Evolutionary conservation across 805 yeast genomes (phyloP).

Genomic region (Myxozyma vanderwaltii): DNA sequence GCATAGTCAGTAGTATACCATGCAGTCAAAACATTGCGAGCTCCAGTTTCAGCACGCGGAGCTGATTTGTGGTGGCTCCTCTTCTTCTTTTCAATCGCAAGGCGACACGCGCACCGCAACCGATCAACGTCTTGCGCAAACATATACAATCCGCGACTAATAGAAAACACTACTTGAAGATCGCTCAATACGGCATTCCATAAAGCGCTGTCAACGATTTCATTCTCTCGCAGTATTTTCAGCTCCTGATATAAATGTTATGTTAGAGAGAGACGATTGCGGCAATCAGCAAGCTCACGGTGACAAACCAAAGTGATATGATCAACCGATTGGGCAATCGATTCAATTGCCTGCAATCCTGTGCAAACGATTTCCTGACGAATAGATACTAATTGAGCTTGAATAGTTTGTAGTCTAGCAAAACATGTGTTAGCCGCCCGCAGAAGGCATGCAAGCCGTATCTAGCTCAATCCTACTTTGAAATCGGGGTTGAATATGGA

Average conservation of each 20-base stretch:
- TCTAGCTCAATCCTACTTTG: too few species aligned
- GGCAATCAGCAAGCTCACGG: too few species aligned
- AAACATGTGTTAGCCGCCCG: too few species aligned
- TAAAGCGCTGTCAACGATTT: background rate
- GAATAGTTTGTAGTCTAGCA: background rate
- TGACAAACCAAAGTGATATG: background rate
- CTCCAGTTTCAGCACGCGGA: background rate
- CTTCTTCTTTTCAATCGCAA: background rate
- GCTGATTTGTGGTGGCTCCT: background rate
- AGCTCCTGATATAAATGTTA: too few species aligned
- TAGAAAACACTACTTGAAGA: background rate
- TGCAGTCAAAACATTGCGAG: background rate
- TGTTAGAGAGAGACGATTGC: too few species aligned
- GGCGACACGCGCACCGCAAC: background rate
- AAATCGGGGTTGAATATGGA: too few species aligned
- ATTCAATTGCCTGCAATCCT: background rate
- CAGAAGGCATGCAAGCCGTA: too few species aligned
- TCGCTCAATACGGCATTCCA: background rate
- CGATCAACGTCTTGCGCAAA: background rate
- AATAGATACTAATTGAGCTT: background rate
- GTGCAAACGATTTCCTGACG: background rate
- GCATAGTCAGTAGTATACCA: background rate
- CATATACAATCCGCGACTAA: background rate
- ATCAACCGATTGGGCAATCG: background rate
- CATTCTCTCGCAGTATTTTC: background rate